Conservation (phyloP, 176 grass and related monocot genomes). For the Juncus inflexus region DNA sequence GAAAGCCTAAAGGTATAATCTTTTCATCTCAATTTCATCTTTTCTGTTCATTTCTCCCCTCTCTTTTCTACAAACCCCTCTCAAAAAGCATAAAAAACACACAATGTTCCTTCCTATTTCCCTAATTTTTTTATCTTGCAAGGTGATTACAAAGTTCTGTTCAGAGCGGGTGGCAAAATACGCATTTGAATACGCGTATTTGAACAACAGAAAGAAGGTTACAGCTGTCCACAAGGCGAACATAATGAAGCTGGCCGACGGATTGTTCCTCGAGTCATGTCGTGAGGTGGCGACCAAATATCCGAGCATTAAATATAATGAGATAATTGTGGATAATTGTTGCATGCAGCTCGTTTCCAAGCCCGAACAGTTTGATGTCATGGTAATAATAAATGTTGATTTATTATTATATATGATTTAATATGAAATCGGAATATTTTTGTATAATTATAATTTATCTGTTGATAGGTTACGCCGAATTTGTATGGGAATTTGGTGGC, state of each 20-base stretch:
- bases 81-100: not conserved
- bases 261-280: conserved; percentile 93
- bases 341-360: conserved; percentile 98
- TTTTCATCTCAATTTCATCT: not conserved
- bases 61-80: not conserved
- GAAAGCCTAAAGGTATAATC: conserved; percentile 75
- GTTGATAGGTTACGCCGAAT: conserved; percentile 89
- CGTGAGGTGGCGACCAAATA: conserved; percentile 87
- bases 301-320: conserved; percentile 84
- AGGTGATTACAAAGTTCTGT: conserved; percentile 99
- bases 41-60: not conserved
- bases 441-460: conserved; percentile 26
- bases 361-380: conserved; percentile 92
- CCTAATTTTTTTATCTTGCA: conserved; percentile 31
- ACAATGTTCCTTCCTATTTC: too few relatives aligned
- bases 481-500: conserved; percentile 97
- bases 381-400: conserved; percentile 41
- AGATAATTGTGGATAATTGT: conserved; percentile 94
- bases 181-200: conserved; percentile 94
- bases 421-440: not conserved
- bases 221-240: conserved; percentile 96
- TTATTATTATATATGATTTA: conserved; percentile 3
- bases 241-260: conserved; percentile 99
- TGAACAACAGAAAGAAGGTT: conserved; percentile 95
- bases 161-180: conserved; percentile 91